Percentiles rank a stretch among this genome's conserved stretches.
Conservation (phyloP, 176 grass and related monocot genomes). For the Cocos nucifera region DNA sequence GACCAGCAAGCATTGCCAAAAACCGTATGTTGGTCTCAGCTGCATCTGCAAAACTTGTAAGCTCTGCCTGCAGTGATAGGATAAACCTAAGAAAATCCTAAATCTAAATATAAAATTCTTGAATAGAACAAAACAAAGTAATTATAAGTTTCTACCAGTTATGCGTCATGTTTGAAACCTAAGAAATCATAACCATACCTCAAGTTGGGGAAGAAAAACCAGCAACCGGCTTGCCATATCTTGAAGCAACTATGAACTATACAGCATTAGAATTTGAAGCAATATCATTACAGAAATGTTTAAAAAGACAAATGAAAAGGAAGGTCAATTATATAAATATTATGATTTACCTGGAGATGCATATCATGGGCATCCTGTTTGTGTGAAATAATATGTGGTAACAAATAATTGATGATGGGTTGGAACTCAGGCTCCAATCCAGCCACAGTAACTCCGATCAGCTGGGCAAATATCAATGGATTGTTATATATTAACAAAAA, state of each 20-base stretch:
- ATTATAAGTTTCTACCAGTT: no score
- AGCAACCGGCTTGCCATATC: constrained; percentile 54
- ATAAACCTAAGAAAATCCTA: neutral
- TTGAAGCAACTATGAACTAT: constrained; percentile 69
- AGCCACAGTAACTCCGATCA: constrained; percentile 72
- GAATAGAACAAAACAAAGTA: no score
- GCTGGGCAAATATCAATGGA: constrained; percentile 23
- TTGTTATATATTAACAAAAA: constrained; percentile 7
- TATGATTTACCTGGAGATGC: constrained; percentile 69
- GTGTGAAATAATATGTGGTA: constrained; percentile 62
- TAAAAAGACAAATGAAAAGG: neutral
- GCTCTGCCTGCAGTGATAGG: constrained; percentile 54
- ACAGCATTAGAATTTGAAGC: constrained; percentile 25
- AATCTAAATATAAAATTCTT: no score
- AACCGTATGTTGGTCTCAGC: constrained; percentile 58
- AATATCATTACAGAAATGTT: constrained; percentile 2
- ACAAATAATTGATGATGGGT: constrained; percentile 65
- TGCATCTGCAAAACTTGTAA: constrained; percentile 51
- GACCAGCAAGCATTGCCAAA: constrained; percentile 82
- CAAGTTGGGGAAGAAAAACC: constrained; percentile 79
- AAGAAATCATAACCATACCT: constrained; percentile 40
- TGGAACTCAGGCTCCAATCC: constrained; percentile 91
- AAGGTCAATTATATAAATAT: constrained; percentile 4
- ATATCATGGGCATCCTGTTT: constrained; percentile 69
- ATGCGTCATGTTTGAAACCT: neutral